These are phyloP conservation scores for Mangifera indica DNA, from an alignment of 345 rosid genomes.

Conservation along the genomic window DNA sequence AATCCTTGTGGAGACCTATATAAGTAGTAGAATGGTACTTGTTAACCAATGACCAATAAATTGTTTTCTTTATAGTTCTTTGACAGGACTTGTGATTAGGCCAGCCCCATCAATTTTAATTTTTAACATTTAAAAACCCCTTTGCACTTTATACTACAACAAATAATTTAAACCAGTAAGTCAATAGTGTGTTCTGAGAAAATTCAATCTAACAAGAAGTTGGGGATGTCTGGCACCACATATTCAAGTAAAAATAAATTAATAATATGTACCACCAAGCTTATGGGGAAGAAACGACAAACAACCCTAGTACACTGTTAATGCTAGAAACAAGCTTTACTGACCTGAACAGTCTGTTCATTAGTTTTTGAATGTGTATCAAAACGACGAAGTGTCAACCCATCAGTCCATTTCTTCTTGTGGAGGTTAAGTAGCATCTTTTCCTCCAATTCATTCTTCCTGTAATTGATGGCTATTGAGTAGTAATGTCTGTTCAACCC, in stretches of 20 bases:
- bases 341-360: slow-evolving; percentile 92
- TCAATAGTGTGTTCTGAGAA: too few relatives aligned
- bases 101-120: too few relatives aligned
- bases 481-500: slow-evolving; percentile 97
- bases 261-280: slow-evolving; percentile 10
- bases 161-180: too few relatives aligned
- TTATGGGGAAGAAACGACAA: neutral
- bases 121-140: too few relatives aligned
- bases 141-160: too few relatives aligned
- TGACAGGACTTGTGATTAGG: too few relatives aligned
- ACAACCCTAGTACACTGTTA: neutral
- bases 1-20: too few relatives aligned
- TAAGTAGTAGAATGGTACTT: too few relatives aligned
- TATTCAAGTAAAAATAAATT: neutral
- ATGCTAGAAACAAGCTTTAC: slow-evolving; percentile 3
- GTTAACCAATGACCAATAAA: too few relatives aligned
- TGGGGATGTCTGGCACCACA: neutral
- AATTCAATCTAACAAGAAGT: too few relatives aligned
- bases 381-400: slow-evolving; percentile 74
- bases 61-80: too few relatives aligned
- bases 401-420: slow-evolving; percentile 99
- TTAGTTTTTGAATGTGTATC: slow-evolving; percentile 93
- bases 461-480: slow-evolving; percentile 93
- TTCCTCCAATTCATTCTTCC: slow-evolving; percentile 96
- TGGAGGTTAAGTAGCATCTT: slow-evolving; percentile 96